phyloP scores from a whole-genome alignment of 306 rosid genomes.

The Quercus dentata region DNA sequence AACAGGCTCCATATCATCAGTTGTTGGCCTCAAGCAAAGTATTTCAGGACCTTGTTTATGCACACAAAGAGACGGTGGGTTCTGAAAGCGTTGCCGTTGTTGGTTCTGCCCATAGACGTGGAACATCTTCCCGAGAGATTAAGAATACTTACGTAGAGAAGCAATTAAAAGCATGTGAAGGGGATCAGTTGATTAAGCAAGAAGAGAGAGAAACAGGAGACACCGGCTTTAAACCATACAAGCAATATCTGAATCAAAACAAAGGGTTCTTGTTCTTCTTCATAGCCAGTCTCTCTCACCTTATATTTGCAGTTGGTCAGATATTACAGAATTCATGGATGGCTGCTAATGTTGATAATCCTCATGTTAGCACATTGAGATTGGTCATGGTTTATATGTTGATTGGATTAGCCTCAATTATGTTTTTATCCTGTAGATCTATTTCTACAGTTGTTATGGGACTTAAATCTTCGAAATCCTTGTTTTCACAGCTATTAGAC shows the following conservation, averaged over 20 bases:
- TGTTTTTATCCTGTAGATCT: too few species aligned
- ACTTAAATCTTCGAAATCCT: too few species aligned
- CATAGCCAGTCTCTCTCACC: constrained; percentile 14
- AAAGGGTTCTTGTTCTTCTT: constrained; percentile 38
- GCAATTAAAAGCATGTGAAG: not conserved
- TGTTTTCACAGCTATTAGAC: too few species aligned
- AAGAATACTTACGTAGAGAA: constrained; percentile 7
- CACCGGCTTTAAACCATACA: constrained; percentile 44
- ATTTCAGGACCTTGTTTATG: too few species aligned
- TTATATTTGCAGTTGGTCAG: constrained; percentile 29
- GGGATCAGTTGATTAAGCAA: constrained; percentile 41
- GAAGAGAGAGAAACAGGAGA: constrained; percentile 57
- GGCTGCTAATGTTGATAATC: constrained; percentile 44
- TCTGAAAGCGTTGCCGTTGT: not conserved
- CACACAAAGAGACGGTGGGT: too few species aligned
- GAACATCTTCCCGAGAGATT: constrained; percentile 9
- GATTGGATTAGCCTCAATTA: constrained; percentile 22
- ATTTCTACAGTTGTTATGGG: too few species aligned
- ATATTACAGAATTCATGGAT: constrained; percentile 40
- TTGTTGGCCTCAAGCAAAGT: too few species aligned
- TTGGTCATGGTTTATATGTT: constrained; percentile 33
- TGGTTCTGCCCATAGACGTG: not conserved
- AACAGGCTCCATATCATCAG: too few species aligned
- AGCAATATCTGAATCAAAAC: constrained; percentile 43
- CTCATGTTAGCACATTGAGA: constrained; percentile 10